Base-by-base conservation (phyloP, 345 rosid species). In the Populus ilicifolia region DNA sequence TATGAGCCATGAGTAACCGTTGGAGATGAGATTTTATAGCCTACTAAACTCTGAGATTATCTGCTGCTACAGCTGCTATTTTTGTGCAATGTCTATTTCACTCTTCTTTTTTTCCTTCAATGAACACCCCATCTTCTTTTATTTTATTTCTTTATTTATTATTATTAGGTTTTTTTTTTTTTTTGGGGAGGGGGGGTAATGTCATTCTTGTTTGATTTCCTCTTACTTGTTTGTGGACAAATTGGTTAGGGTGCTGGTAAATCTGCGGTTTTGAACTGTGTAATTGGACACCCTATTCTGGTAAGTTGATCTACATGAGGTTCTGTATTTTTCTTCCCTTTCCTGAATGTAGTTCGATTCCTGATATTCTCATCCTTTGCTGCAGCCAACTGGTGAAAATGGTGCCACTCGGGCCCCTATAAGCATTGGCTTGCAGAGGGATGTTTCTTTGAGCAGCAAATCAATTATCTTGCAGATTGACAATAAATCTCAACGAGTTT, bases 371-470 rank as follows among this genome's bases (percentile, higher is more conserved):
- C 6, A 59, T 59, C 25, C 70, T 62, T 70, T 11, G 11, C 62
- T 33, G 75, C 88, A 96, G 98, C 99, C 99, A 38, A 94, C 97
- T 38, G 98, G 98, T 82, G 99, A 94, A 88, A 96, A 94, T 85
- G 99, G 98, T 80, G 99, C 97, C 80, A 96, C 99, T 39, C 91
- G 97, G 18, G 92, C 97, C 80, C 99, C 99, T n/a, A 91, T 94
- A 82, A 78, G 85, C 43, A 80, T 91, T 78, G 97, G 92, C 65
- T 86, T 96, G 79, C 77, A 80, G 63, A 88, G 88, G 78, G 99
- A 94, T 86, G 50, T 72, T 83, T 89, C 98, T 78, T 78, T 94
- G 77, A 94, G 89, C 80, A 86, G 92, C 89, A 93, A 88, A 78
- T 85, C 97, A 3, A 90, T 96, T 43, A 75, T 89, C 68, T 87